Evolutionary conservation across 2,329 filamentous ascomycete genomes (phyloP).

Genomic region (Graphium sp.): DNA sequence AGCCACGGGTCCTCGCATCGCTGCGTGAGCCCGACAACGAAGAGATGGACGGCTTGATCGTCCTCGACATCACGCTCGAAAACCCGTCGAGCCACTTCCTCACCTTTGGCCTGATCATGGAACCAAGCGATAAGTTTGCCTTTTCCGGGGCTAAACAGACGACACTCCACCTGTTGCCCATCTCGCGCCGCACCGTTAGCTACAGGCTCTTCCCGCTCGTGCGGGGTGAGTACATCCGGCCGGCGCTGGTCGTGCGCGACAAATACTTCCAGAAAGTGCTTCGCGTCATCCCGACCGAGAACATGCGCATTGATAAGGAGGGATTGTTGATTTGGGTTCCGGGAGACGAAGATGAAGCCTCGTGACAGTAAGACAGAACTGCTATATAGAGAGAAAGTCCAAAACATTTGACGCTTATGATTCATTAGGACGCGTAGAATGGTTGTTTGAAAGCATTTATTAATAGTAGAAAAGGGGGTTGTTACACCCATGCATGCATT

Average conservation of each 20-base stretch:
- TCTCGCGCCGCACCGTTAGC: slow-evolving; percentile 56
- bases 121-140: slow-evolving; percentile 80
- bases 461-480: no score
- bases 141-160: slow-evolving; percentile 79
- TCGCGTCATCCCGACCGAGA: slow-evolving; percentile 63
- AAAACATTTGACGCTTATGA: no score
- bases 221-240: slow-evolving; percentile 50
- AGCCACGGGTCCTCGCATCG: slow-evolving; percentile 66
- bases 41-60: slow-evolving; percentile 17
- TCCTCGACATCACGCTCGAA: slow-evolving; percentile 54
- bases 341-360: slow-evolving; percentile 14
- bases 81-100: slow-evolving; percentile 91
- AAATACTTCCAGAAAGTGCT: slow-evolving; percentile 88
- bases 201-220: slow-evolving; percentile 59
- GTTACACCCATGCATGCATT: no score
- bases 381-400: no score
- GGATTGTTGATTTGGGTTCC: slow-evolving; percentile 46
- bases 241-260: slow-evolving; percentile 64
- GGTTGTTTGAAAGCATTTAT: no score
- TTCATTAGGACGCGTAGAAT: no score
- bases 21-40: slow-evolving; percentile 22
- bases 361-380: no score
- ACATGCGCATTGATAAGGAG: slow-evolving; percentile 48
- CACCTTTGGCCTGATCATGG: slow-evolving; percentile 84
- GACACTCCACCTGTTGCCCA: slow-evolving; percentile 64